These are phyloP conservation scores for Nemania sp. DNA, from an alignment of 2,329 filamentous ascomycete species.

Conservation along the genomic window DNA sequence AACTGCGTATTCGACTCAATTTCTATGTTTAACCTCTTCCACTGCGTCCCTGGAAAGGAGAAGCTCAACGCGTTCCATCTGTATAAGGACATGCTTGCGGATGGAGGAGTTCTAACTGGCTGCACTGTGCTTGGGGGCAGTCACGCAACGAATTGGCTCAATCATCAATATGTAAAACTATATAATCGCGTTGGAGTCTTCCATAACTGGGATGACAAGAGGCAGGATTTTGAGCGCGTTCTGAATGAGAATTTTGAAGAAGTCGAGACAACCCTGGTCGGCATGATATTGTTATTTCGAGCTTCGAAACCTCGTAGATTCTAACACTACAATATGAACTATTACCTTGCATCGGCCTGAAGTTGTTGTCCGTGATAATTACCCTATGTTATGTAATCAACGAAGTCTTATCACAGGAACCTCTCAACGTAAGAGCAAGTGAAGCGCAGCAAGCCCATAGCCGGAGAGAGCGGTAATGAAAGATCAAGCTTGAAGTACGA, in stretches of 20 bases:
- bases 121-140: constrained; percentile 43
- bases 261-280: constrained; percentile 45
- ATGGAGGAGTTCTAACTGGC: constrained; percentile 44
- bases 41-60: constrained; percentile 43
- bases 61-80: constrained; percentile 40
- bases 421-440: too few species aligned
- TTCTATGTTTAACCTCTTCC: constrained; percentile 48
- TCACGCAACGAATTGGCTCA: constrained; percentile 34
- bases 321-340: not conserved
- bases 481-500: too few species aligned
- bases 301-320: constrained; percentile 29
- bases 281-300: constrained; percentile 44
- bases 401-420: too few species aligned
- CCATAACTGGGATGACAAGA: constrained; percentile 44
- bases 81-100: constrained; percentile 39
- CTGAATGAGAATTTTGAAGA: constrained; percentile 43
- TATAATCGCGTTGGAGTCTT: constrained; percentile 45
- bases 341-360: not conserved
- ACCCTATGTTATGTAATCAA: too few species aligned
- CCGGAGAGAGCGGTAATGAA: too few species aligned
- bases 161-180: constrained; percentile 32
- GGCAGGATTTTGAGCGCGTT: constrained; percentile 40
- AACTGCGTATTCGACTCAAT: constrained; percentile 46
- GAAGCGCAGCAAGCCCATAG: too few species aligned
- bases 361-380: too few species aligned